Conservation (phyloP, 2,329 filamentous ascomycete genomes). For the Epichloe uncinata region DNA sequence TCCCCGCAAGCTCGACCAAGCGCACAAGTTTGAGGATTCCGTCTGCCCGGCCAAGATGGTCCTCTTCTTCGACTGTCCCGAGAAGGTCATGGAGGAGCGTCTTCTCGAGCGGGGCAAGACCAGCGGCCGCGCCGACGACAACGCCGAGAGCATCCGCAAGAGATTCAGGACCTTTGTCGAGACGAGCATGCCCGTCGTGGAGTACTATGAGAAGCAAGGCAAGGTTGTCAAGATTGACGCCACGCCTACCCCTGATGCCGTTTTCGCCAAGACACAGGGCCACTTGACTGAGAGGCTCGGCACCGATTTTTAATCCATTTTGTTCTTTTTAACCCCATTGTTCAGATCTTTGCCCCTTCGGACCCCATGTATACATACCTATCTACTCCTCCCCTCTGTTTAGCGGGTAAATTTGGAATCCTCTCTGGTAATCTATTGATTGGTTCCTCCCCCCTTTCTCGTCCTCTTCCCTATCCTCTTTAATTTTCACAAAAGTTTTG, state of each 20-base stretch:
- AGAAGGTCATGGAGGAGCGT: constrained; percentile 73
- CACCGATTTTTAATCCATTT: constrained; percentile 13
- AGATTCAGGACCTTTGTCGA: constrained; percentile 88
- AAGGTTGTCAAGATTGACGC: constrained; percentile 73
- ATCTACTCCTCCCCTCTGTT: background rate
- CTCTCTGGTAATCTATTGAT: no score
- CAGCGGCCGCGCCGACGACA: constrained; percentile 82
- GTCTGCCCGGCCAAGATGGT: constrained; percentile 78
- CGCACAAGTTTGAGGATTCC: constrained; percentile 77
- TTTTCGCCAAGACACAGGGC: constrained; percentile 40
- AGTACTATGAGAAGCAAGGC: constrained; percentile 63
- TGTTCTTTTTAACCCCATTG: background rate
- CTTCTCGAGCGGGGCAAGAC: constrained; percentile 86
- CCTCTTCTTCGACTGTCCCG: constrained; percentile 88
- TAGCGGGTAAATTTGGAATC: no score
- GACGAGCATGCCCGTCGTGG: constrained; percentile 94
- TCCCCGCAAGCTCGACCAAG: constrained; percentile 95
- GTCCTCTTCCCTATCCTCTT: no score
- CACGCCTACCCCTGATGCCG: constrained; percentile 49
- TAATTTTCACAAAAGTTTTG: no score
- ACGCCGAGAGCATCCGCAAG: constrained; percentile 91
- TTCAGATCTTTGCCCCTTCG: background rate
- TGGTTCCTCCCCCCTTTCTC: background rate
- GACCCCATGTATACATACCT: background rate
- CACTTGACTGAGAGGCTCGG: constrained; percentile 37